Evolutionary conservation across 176 grass and related monocot genomes (phyloP).

Genomic region (Areca catechu): DNA sequence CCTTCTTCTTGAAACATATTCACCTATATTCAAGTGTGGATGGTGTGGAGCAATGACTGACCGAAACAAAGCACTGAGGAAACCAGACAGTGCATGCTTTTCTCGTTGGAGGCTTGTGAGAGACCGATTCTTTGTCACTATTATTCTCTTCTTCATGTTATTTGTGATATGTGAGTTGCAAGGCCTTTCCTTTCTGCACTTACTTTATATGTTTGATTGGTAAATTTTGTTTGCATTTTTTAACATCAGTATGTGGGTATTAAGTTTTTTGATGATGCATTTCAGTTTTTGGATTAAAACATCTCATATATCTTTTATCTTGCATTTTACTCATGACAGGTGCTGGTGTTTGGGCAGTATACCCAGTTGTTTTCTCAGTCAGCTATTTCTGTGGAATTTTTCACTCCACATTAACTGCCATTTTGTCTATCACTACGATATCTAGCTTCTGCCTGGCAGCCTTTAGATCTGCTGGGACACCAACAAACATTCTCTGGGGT

Average conservation of each 20-base stretch:
- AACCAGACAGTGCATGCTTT: slow-evolving; percentile 66
- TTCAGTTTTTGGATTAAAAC: not conserved
- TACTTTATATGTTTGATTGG: not conserved
- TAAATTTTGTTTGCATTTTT: no score
- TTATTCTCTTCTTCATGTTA: slow-evolving; percentile 73
- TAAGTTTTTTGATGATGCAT: no score
- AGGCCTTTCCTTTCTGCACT: not conserved
- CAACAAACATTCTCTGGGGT: slow-evolving; percentile 59
- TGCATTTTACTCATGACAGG: slow-evolving; percentile 35
- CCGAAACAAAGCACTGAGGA: slow-evolving; percentile 43
- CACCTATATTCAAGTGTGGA: slow-evolving; percentile 81
- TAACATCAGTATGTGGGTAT: no score
- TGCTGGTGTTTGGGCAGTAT: slow-evolving; percentile 81
- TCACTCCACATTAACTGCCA: slow-evolving; percentile 51
- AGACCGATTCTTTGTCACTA: slow-evolving; percentile 66
- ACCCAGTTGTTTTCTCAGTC: slow-evolving; percentile 69
- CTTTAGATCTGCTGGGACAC: slow-evolving; percentile 59
- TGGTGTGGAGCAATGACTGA: slow-evolving; percentile 96
- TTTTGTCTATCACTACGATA: slow-evolving; percentile 58
- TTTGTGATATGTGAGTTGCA: slow-evolving; percentile 79
- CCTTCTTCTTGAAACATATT: slow-evolving; percentile 55
- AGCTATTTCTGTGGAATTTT: slow-evolving; percentile 68
- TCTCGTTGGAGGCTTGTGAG: slow-evolving; percentile 60
- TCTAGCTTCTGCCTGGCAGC: slow-evolving; percentile 70
- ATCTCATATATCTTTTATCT: slow-evolving; percentile 5